Percentiles rank a stretch among this genome's conserved stretches.
Conservation (phyloP, 768 basidiomycete species). For the Leccinum variicolor region DNA sequence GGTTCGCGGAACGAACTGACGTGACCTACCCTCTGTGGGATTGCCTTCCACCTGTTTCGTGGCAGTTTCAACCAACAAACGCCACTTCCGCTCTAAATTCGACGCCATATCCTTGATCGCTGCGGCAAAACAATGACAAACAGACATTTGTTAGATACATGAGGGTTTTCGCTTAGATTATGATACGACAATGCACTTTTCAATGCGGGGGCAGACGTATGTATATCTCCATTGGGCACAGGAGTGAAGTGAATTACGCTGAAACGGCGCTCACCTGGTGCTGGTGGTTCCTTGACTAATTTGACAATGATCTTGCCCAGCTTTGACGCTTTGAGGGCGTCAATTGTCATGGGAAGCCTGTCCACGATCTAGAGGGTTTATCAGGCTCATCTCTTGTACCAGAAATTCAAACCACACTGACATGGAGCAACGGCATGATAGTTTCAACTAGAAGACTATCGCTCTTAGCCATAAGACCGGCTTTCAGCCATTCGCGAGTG, state of each 20-base stretch:
- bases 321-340: conserved; percentile 66
- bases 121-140: conserved; percentile 44
- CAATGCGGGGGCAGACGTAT: conserved; percentile 27
- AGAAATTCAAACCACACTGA: conserved; percentile 42
- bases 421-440: conserved; percentile 84
- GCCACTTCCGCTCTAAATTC: conserved; percentile 85
- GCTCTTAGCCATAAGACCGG: conserved; percentile 54
- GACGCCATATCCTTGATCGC: conserved; percentile 93
- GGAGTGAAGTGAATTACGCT: conserved; percentile 12
- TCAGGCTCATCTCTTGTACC: conserved; percentile 15
- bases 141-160: conserved; percentile 68
- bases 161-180: conserved; percentile 30
- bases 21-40: conserved; percentile 69
- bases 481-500: conserved; percentile 78
- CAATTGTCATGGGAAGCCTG: conserved; percentile 72
- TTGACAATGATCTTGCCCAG: conserved; percentile 78
- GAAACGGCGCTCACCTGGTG: conserved; percentile 65
- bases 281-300: conserved; percentile 70
- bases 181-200: conserved; percentile 32
- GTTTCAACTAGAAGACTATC: conserved; percentile 63
- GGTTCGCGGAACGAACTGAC: conserved; percentile 38
- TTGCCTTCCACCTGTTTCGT: conserved; percentile 41
- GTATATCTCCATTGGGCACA: conserved; percentile 27
- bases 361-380: conserved; percentile 60
- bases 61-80: conserved; percentile 55